These are phyloP conservation scores for Hypoxylon sp. DNA, from an alignment of 2,329 filamentous ascomycete genomes.

Conservation along the genomic window DNA sequence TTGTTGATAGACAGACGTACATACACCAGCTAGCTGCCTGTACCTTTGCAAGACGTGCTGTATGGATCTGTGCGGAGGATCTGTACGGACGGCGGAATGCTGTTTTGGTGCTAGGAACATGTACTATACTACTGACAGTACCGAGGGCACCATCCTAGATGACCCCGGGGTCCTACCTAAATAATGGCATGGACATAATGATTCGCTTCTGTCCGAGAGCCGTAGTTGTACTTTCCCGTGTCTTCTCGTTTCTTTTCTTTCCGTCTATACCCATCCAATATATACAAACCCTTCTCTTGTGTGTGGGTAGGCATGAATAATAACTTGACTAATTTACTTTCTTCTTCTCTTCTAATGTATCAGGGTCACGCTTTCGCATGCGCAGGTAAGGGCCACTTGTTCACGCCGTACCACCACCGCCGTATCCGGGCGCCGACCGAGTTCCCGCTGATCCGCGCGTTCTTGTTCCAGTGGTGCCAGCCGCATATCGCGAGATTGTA, in stretches of 20 bases:
- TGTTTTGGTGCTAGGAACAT: constrained; percentile 30
- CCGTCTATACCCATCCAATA: background rate
- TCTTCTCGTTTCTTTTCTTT: background rate
- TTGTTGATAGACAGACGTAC: constrained; percentile 13
- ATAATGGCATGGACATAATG: constrained; percentile 12
- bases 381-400: constrained; percentile 83
- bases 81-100: constrained; percentile 1
- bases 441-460: constrained; percentile 81
- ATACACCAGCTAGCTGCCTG: constrained; percentile 8
- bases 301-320: background rate
- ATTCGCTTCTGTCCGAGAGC: background rate
- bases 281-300: constrained; percentile 1
- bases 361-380: background rate
- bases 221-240: background rate
- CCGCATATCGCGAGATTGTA: constrained; percentile 89
- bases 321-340: background rate
- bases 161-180: background rate
- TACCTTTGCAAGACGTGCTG: constrained; percentile 5
- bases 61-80: constrained; percentile 13
- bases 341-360: background rate
- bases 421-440: constrained; percentile 82
- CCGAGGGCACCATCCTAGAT: constrained; percentile 9
- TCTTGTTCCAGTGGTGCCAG: constrained; percentile 92
- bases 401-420: constrained; percentile 95
- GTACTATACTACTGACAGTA: constrained; percentile 44